phyloP scores from a whole-genome alignment of 2,329 filamentous ascomycete species.

The Botryosphaeria dothidea region DNA sequence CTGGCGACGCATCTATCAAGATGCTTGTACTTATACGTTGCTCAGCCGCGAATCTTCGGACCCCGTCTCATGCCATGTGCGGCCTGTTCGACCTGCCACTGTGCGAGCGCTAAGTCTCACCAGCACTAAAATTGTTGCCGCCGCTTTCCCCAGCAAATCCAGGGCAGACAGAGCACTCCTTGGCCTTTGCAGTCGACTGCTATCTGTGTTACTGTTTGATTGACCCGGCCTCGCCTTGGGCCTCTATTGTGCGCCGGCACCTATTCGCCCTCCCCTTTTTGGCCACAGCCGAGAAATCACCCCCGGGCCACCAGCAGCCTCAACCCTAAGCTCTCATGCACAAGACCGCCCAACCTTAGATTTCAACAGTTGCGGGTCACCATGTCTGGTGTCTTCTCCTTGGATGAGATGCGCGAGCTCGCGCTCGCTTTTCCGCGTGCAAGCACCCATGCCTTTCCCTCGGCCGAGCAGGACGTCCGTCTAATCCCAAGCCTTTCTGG shows the following conservation, averaged over 20 bases:
- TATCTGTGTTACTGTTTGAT: neutral
- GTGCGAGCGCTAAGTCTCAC: neutral
- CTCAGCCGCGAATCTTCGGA: neutral
- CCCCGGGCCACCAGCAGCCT: neutral
- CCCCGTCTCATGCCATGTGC: neutral
- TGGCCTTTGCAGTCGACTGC: neutral
- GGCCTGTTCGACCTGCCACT: neutral
- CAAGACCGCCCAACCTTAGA: neutral
- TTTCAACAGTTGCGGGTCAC: too few relatives aligned
- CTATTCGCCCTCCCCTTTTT: constrained; percentile 2
- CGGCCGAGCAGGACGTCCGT: constrained; percentile 12
- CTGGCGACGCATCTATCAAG: neutral
- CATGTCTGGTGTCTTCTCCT: constrained; percentile 33
- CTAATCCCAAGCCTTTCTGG: constrained; percentile 28
- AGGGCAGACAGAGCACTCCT: neutral
- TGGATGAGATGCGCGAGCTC: constrained; percentile 33
- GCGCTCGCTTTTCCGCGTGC: constrained; percentile 26
- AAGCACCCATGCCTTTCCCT: constrained; percentile 19
- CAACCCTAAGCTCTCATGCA: neutral
- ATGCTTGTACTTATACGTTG: neutral
- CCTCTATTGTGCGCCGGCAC: neutral
- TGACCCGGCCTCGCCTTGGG: neutral
- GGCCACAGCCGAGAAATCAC: neutral
- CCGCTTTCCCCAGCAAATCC: neutral
- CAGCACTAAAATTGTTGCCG: constrained; percentile 1